Evolutionary conservation across 140 eudicot species (phyloP).

Genomic region (Anethum foeniculum): DNA sequence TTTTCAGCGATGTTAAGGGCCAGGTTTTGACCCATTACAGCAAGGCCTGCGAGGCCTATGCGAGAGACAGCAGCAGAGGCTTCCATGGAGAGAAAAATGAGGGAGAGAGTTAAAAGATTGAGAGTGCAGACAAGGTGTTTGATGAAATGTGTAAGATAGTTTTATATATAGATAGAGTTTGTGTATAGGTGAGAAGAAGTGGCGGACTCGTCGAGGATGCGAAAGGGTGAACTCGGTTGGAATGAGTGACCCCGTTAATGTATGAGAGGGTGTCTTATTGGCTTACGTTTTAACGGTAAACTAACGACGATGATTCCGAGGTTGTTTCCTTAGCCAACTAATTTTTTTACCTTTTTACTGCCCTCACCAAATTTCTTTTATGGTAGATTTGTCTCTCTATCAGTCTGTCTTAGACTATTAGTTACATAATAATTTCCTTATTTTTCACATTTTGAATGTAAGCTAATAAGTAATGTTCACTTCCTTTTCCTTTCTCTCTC

Average conservation of each 20-base stretch:
- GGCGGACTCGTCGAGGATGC: slow-evolving; percentile 91
- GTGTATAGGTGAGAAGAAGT: slow-evolving; percentile 16
- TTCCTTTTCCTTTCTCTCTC: too few relatives aligned
- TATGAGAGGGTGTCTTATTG: slow-evolving; percentile 36
- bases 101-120: background rate
- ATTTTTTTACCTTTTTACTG: background rate
- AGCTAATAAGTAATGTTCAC: background rate
- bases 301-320: slow-evolving; percentile 6
- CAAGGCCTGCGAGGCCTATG: slow-evolving; percentile 95
- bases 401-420: too few relatives aligned
- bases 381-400: background rate
- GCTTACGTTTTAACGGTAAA: background rate
- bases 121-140: background rate
- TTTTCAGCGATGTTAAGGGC: slow-evolving; percentile 89
- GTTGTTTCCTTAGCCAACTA: background rate
- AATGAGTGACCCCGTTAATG: slow-evolving; percentile 31
- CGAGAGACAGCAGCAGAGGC: slow-evolving; percentile 47
- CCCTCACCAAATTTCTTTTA: background rate
- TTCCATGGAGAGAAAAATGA: slow-evolving; percentile 34
- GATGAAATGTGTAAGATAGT: background rate
- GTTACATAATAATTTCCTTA: background rate
- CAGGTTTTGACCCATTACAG: slow-evolving; percentile 94
- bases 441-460: too few relatives aligned
- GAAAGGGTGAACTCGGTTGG: slow-evolving; percentile 35
- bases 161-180: background rate